Evolutionary conservation across 2,329 filamentous ascomycete species (phyloP).

Genomic region (Fonsecaea nubica): DNA sequence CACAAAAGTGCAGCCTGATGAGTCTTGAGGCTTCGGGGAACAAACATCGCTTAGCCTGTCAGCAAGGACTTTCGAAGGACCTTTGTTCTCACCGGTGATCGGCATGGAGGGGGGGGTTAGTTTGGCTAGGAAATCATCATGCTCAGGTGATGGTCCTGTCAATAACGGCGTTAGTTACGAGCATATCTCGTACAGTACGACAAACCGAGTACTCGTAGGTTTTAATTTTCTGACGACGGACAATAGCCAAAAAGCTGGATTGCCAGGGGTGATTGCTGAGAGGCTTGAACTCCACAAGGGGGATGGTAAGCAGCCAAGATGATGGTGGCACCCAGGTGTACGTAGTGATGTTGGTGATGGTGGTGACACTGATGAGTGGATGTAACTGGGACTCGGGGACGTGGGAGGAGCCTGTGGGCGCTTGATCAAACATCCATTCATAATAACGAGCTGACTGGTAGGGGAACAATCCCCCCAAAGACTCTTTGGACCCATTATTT

Average conservation of each 20-base stretch:
- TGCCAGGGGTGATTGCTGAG: not conserved
- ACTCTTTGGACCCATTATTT: no score
- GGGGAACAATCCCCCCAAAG: no score
- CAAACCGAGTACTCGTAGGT: no score
- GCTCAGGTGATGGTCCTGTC: not conserved
- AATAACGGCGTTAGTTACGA: no score
- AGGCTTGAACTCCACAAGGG: not conserved
- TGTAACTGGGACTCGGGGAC: not conserved
- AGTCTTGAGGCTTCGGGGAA: not conserved
- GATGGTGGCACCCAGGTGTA: not conserved
- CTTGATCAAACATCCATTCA: not conserved
- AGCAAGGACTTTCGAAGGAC: conserved; percentile 54
- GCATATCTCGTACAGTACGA: no score
- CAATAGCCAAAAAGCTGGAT: not conserved
- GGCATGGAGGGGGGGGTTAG: conserved; percentile 51
- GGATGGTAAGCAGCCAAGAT: not conserved
- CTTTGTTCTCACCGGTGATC: conserved; percentile 63
- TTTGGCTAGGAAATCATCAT: not conserved
- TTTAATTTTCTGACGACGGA: no score
- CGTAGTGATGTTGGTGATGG: no score
- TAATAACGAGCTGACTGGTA: no score
- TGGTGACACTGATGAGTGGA: not conserved
- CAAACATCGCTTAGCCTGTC: conserved; percentile 22
- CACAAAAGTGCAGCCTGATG: not conserved
- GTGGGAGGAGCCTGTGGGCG: not conserved